Evolutionary conservation across 1,284 basidiomycete species (phyloP), one percentile per base, ranked within the genome.

Genomic region (Wolfiporia cocos): DNA sequence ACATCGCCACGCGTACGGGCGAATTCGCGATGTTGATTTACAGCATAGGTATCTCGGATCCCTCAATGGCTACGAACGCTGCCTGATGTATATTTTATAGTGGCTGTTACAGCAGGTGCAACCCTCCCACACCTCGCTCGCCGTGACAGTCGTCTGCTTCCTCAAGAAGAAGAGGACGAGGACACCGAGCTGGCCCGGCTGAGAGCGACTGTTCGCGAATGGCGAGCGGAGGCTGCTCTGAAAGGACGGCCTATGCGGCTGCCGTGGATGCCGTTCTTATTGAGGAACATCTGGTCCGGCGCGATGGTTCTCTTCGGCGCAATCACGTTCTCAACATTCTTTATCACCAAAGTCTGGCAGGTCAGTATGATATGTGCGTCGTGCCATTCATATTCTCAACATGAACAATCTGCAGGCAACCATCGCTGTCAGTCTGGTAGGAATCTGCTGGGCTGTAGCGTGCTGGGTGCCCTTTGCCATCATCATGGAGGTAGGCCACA

Each of bases 391-490:
- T 24, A 42, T 38, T 42, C 10, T 33, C 26, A 33, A 48, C 31
- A 18, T 19, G 30, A 30, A 34, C 43, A 36, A 21, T 18, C 18
- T 43, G 36, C 34, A 85, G 73, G 93, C 92, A 7, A 88, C 86
- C 10, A 61, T 81, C 19, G 79, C 88, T 53, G 88, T 97, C 41
- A 81, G 82, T 39, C 61, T 93, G 30, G 80, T 93, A 12, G 93
- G 93, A 31, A 86, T 96, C 30, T 91, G 86, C 59, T 97, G 93
- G 93, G 90, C 92, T 1, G 87, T 96, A 18, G 90, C 92, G 12
- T 92, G 90, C 66, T 96, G 92, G 92, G 89, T 89, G 41, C 83
- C 86, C 3, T 88, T 87, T 49, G 84, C 88, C 12, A 92, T 94
- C 57, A 90, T 94, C 61, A 94, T 94, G 92, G 91, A 92, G 78